Base-by-base conservation (phyloP, 2,329 filamentous ascomycete genomes). In the Pseudocercospora ulei region DNA sequence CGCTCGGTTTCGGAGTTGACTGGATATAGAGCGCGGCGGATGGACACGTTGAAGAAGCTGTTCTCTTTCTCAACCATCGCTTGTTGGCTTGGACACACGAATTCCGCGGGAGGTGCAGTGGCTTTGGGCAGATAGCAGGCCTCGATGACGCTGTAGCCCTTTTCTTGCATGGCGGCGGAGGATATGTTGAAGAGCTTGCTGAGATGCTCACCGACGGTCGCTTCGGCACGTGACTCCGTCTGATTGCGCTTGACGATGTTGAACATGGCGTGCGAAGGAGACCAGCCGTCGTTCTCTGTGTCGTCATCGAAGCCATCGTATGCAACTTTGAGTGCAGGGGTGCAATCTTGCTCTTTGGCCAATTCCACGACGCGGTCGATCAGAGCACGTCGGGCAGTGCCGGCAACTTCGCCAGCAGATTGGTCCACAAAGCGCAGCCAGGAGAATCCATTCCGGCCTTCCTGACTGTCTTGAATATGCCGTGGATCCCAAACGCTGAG, bases 401-500 rank as follows among this genome's bases (percentile, higher is more conserved):
- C 69, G 41, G 80, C 82, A 1, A 76, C 78, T 47, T 96, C 87
- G 6, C 71, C 70, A 1, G 78, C 67, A 8, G 85, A 90, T 0
- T 72, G 68, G 52, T 94, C 84, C 3, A 82, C 75, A 54, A 98
- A 94, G 3, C 86, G 78, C 43, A 96, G 70, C 77, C 86, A 98
- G 0, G 87, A 88, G 61, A 96, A 96, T 8, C 76, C 73, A 34
- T 72, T 69, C 3, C 14, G 18, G 1, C 72, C 70, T 13, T 70
- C 66, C 7, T 71, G 62, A 49, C 76, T 84, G 31, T 75, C 37
- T 7, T 71, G 70, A 27, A 95, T 73, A 52, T 95, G 76, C 34
- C 88, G 78, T 0, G 84, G 80, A 1, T 77, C 76, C 78, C 84
- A 98, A 36, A 98, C 78, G 56, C 92, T 95, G 77, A 96, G 79